phyloP scores from a whole-genome alignment of 495 filamentous ascomycete genomes.

The Penicillium desertorum region DNA sequence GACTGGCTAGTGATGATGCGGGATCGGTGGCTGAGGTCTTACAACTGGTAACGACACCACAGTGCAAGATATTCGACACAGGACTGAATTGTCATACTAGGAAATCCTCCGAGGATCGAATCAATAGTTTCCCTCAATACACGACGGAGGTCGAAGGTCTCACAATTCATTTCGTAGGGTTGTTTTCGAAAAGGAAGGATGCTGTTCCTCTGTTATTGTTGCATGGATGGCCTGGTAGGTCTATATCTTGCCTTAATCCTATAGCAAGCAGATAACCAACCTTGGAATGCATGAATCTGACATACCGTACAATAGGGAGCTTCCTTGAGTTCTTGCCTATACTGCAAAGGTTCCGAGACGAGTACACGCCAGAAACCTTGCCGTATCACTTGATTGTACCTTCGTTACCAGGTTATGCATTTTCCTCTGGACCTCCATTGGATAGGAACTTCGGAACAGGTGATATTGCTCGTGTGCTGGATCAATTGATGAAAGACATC shows the following conservation, averaged over 20 bases:
- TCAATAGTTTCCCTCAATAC: constrained; percentile 67
- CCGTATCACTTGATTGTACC: constrained; percentile 69
- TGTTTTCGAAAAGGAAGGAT: constrained; percentile 59
- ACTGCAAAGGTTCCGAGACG: constrained; percentile 42
- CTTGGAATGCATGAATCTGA: background rate
- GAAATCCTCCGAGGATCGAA: constrained; percentile 52
- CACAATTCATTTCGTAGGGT: constrained; percentile 59
- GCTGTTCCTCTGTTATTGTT: constrained; percentile 61
- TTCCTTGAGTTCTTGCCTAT: constrained; percentile 60
- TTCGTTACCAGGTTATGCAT: constrained; percentile 61
- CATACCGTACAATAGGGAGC: constrained; percentile 33
- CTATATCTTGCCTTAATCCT: background rate
- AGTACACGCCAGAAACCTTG: constrained; percentile 54
- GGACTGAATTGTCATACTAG: constrained; percentile 22
- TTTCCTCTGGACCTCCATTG: constrained; percentile 54
- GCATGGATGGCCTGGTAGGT: constrained; percentile 61
- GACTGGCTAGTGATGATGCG: constrained; percentile 58
- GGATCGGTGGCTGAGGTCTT: constrained; percentile 49
- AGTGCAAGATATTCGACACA: background rate
- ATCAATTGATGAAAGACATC: constrained; percentile 59
- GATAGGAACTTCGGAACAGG: constrained; percentile 46
- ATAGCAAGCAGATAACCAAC: background rate
- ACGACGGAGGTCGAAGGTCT: constrained; percentile 49
- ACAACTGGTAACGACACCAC: constrained; percentile 40
- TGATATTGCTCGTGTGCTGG: constrained; percentile 48